Conservation (phyloP, 2,329 filamentous ascomycete genomes). For the Geoglossum cookeanum region DNA sequence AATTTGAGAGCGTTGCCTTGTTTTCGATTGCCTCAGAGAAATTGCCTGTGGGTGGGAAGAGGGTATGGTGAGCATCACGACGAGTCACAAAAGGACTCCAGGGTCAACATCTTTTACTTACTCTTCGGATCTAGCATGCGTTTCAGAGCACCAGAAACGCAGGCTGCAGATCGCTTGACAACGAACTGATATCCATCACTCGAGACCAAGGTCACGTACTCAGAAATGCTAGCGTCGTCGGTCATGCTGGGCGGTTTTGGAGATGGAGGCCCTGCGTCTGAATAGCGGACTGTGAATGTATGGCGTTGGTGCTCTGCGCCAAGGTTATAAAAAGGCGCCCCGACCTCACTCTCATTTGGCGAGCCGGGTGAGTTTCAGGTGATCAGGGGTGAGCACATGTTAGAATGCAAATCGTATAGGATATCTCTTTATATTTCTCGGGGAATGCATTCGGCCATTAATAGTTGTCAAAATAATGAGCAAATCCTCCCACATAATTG, state of each 20-base stretch:
- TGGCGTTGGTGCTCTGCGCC: too few species aligned
- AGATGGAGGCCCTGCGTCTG: background rate
- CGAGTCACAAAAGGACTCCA: background rate
- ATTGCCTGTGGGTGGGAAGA: conserved; percentile 26
- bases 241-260: background rate
- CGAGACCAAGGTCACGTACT: conserved; percentile 62
- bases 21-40: conserved; percentile 47
- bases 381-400: too few species aligned
- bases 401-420: too few species aligned
- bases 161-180: conserved; percentile 49
- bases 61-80: background rate
- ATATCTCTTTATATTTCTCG: too few species aligned
- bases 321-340: too few species aligned
- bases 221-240: conserved; percentile 17
- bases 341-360: too few species aligned
- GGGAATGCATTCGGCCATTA: too few species aligned
- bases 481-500: too few species aligned
- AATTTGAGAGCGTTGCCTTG: conserved; percentile 49
- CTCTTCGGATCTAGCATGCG: conserved; percentile 54
- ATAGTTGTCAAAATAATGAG: too few species aligned
- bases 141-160: conserved; percentile 52
- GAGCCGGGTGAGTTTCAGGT: too few species aligned
- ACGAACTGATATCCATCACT: conserved; percentile 61
- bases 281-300: background rate
- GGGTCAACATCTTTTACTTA: conserved; percentile 18